Evolutionary conservation across 768 basidiomycete genomes (phyloP).

Genomic region (Imleria badia): DNA sequence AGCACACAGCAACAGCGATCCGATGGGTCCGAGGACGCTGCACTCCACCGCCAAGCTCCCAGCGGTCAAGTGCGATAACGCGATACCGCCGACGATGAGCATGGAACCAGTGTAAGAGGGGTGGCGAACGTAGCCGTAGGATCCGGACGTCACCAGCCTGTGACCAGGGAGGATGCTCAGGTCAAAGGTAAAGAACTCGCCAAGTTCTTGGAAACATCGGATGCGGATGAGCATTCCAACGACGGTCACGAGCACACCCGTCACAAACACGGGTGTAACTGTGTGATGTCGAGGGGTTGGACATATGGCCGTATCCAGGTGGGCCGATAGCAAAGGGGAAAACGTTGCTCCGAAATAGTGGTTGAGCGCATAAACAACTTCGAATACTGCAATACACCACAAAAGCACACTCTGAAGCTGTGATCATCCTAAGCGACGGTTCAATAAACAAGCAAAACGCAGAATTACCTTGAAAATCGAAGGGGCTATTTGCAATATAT

Average conservation of each 20-base stretch:
- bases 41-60: constrained; percentile 51
- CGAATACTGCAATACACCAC: constrained; percentile 51
- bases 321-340: constrained; percentile 35
- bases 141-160: constrained; percentile 49
- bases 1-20: constrained; percentile 36
- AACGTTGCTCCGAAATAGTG: constrained; percentile 28
- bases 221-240: constrained; percentile 49
- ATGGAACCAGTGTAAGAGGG: constrained; percentile 57
- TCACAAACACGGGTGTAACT: constrained; percentile 44
- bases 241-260: constrained; percentile 43
- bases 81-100: constrained; percentile 46
- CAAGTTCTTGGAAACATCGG: constrained; percentile 54
- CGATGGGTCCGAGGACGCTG: constrained; percentile 25
- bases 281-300: constrained; percentile 23
- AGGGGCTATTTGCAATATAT: constrained; percentile 55
- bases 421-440: neutral
- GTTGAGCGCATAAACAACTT: constrained; percentile 44
- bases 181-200: constrained; percentile 57
- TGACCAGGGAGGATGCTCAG: constrained; percentile 54
- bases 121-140: constrained; percentile 53
- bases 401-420: constrained; percentile 51
- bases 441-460: neutral
- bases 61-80: constrained; percentile 44
- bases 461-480: constrained; percentile 50
- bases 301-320: constrained; percentile 35